Base-by-base conservation (phyloP, 2,329 filamentous ascomycete species). In the Fusarium guadeloupense region DNA sequence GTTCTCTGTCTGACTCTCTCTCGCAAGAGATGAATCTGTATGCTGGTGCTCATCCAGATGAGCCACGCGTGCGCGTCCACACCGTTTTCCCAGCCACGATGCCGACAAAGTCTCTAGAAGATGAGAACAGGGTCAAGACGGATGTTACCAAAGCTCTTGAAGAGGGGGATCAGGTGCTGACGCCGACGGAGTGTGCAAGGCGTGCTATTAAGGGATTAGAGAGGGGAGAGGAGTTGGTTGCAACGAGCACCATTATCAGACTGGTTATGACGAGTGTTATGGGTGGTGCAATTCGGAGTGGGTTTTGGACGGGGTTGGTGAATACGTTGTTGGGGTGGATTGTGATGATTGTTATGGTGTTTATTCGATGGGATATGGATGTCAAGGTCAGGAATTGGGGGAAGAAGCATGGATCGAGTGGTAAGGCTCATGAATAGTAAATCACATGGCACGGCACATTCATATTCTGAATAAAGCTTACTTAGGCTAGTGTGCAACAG, bases 1-100 rank as follows among this genome's bases (percentile, higher is more conserved):
- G 60, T 10, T 64, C 60, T 0, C 23, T 64, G 0, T 64, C 60
- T 2, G 60, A 64, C 34, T 64, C 60, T 4, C 46, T 64, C 2
- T 64, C 60, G 2, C 60, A 64, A 5, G 60, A 64, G 34, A 64
- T 64, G 60, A 64, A 64, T 7, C 7, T 64, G 4, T 64, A 64
- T 13, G 45, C 55, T 1, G 60, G 60, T 1, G 60, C 60, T 12
- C 55, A 64, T 5, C 50, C 50, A 0, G 9, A 49, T 0, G 60
- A 64, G 16, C 50, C 60, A 7, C 45, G 50, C 0, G 34, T 64
- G 0, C 60, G 60, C 13, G 7, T 64, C 4, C 60, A 64, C 13
- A 64, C 60, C 0, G 55, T 64, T 9, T 64, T 64, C 5, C 60
- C 60, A 3, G 60, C 60, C 0, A 64, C 60, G 1, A 64, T 64